Evolutionary conservation across 257 asterid genomes (phyloP), one percentile per base, ranked within the genome.

Genomic region (Solanum acaule): DNA sequence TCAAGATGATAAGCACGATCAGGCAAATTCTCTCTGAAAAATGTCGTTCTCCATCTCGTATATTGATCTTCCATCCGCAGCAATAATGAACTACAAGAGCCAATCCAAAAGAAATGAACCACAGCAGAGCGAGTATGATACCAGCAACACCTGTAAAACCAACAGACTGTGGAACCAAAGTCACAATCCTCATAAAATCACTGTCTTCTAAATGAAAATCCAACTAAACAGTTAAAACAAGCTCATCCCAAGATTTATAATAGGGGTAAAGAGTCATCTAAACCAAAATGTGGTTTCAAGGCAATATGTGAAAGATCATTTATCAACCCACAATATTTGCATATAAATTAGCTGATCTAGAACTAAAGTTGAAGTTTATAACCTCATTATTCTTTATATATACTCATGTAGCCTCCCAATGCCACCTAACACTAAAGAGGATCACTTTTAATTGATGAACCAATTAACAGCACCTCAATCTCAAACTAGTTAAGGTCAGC

Each of bases 91-190:
- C 93, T 70, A 87, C 86, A 65, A 97, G 96, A 87, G 98, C 98
- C 91, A 93, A 88, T 20, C 98, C 99, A n/a, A 97, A 97, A n/a
- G 91, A 93, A 90, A 95, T 20, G 85, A 97, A 93, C 99, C 99
- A 97, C 34, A 97, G 91, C 72, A 93, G 46, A 33, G 98, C 94
- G 75, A 96, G 92, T 89, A 92, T 90, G 73, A 96, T 92, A 82
- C 96, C 98, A 65, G 95, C 93, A 5, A 95, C 94, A 33, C 99
- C 99, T 38, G 98, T 95, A 92, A 91, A 97, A 87, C 98, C 98
- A 56, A 97, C 98, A 88, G 99, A 97, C 99, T 97, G 93, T 44
- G 86, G 90, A 90, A 25, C 76, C 68, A 87, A 90, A 31, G 73
- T 84, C 90, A 88, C 89, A 27, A 44, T 85, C 78, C 52, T 87